Evolutionary conservation across 2,329 filamentous ascomycete genomes (phyloP).

Genomic region (Trichothecium roseum): DNA sequence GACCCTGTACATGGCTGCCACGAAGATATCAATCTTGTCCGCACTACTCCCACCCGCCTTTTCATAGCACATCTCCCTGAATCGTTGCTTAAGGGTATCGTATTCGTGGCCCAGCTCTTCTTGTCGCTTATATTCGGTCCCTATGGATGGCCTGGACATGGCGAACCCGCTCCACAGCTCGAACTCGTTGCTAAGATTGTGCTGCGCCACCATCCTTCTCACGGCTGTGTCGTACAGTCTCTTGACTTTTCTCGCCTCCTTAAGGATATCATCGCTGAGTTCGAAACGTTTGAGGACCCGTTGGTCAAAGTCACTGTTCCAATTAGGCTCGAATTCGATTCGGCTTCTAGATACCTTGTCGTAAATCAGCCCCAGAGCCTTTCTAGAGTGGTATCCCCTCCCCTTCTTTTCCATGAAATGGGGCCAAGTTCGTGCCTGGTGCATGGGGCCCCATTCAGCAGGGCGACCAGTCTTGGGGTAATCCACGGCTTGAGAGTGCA

Average conservation of each 20-base stretch:
- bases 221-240: conserved; percentile 66
- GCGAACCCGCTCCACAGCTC: conserved; percentile 87
- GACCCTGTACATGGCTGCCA: conserved; percentile 79
- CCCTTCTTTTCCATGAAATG: conserved; percentile 75
- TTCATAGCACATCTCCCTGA: conserved; percentile 55
- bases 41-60: conserved; percentile 51
- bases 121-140: conserved; percentile 73
- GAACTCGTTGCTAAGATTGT: conserved; percentile 77
- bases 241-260: conserved; percentile 58
- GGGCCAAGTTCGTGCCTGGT: conserved; percentile 59
- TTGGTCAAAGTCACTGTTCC: conserved; percentile 62
- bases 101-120: conserved; percentile 70
- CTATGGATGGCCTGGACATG: conserved; percentile 60
- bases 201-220: conserved; percentile 72
- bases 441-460: conserved; percentile 52
- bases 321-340: conserved; percentile 63
- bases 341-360: conserved; percentile 50
- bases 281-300: conserved; percentile 58
- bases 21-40: conserved; percentile 55
- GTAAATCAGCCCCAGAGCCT: conserved; percentile 72
- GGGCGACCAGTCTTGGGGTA: conserved; percentile 83
- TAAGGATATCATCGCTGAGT: conserved; percentile 42
- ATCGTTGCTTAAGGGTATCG: conserved; percentile 55
- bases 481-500: conserved; percentile 90
- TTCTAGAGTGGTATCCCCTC: conserved; percentile 54